A percentile compares a stretch with the other conserved stretches of the same genome.
Evolutionary conservation across 176 grass and related monocot species (phyloP).

Genomic region (Lolium multiflorum): DNA sequence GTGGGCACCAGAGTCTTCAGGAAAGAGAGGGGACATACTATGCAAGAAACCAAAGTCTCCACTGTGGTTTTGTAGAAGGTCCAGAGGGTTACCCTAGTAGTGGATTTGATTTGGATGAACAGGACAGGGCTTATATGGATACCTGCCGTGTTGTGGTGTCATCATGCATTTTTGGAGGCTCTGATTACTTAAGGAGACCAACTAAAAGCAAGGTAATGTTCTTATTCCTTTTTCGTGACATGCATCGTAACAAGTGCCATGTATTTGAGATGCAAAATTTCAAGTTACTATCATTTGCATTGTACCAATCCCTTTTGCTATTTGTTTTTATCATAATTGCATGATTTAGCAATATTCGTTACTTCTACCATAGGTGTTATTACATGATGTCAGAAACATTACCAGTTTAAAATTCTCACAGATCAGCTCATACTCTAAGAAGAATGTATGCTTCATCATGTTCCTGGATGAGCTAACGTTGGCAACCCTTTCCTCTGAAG

Average conservation of each 20-base stretch:
- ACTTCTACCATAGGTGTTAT: conserved; percentile 27
- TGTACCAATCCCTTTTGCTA: background rate
- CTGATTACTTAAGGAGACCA: conserved; percentile 87
- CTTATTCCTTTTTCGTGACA: conserved; percentile 37
- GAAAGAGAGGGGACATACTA: conserved; percentile 77
- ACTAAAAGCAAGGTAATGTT: conserved; percentile 81
- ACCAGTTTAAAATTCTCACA: conserved; percentile 61
- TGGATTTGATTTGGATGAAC: conserved; percentile 79
- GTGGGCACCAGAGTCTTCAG: conserved; percentile 69
- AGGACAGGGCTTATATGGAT: conserved; percentile 69
- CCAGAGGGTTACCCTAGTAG: conserved; percentile 53
- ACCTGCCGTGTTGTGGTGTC: conserved; percentile 75
- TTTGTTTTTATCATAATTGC: conserved; percentile 27
- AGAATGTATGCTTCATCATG: conserved; percentile 96
- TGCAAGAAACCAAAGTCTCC: conserved; percentile 78
- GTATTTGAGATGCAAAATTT: conserved; percentile 36
- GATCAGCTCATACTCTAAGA: conserved; percentile 78
- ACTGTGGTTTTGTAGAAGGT: conserved; percentile 82
- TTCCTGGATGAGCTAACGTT: conserved; percentile 87
- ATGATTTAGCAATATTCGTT: conserved; percentile 15
- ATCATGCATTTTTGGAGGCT: conserved; percentile 95
- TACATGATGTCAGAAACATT: conserved; percentile 40
- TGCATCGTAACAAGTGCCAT: conserved; percentile 10
- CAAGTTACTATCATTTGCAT: conserved; percentile 3
- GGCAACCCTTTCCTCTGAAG: conserved; percentile 87